Base-by-base conservation (phyloP, 108 stramenopile genomes). In the Epipyxis sp. region DNA sequence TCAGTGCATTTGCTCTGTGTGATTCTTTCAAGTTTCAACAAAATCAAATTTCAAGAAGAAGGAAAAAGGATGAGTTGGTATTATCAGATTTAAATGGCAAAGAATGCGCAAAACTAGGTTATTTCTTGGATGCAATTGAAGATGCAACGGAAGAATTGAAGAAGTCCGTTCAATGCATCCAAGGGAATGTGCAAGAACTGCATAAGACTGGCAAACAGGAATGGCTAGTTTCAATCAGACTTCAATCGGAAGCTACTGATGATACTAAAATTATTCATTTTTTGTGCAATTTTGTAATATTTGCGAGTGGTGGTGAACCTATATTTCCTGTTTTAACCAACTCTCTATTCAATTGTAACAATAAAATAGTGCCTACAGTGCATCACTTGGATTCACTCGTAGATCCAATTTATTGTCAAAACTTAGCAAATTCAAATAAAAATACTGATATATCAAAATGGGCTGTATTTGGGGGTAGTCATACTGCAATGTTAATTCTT, bases 401-500 rank as follows among this genome's bases (percentile, higher is more conserved):
- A 20, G 20, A 68, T 68, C 65, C 65, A 20, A 20, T 20, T 20
- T 68, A 20, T 68, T 20, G 20, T 20, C 20, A 68, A 41, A 41
- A 13, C 20, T 25, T 40, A 20, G 16, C 40, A 41, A 16, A 57
- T 25, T 16, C 13, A 16, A 68, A 68, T 68, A 20, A 20, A 16
- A 68, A 68, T 40, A 20, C 20, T 41, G 20, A 37, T 37, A 40
- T 16, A 20, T 37, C 20, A 13, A 16, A 20, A 20, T 68, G 65
- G 65, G 65, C 20, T 68, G 65, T 68, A 41, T 20, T 68, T 68
- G 65, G 65, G 20, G 40, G 20, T 37, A 68, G 65, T 68, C 65
- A 68, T 25, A 68, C 29, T 68, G 65, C 20, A 20, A 68, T 68
- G 65, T 41, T 68, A 37, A 37, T 68, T 20, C 29, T 68, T 13